A percentile compares a stretch with the other conserved stretches of the same genome.
phyloP scores from a whole-genome alignment of 106 monocot species.

The Triglochin maritima region DNA sequence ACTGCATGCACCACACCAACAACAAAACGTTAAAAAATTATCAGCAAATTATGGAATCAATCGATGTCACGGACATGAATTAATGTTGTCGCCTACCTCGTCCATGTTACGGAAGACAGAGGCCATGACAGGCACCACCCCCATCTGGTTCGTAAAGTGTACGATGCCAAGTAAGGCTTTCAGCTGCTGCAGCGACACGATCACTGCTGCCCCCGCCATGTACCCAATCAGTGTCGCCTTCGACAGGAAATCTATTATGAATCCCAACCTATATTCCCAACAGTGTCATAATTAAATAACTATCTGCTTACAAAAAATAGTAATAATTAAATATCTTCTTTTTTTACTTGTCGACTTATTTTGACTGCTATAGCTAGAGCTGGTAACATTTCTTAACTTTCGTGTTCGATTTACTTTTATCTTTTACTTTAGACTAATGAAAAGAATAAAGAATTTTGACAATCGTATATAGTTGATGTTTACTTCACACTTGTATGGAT shows the following conservation, averaged over 20 bases:
- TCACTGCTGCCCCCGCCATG: constrained; percentile 91
- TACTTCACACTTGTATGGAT: too few relatives aligned
- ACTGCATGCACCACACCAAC: constrained; percentile 29
- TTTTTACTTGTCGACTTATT: too few relatives aligned
- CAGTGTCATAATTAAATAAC: background rate
- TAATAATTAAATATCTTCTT: too few relatives aligned
- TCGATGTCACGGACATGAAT: background rate
- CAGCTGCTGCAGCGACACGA: constrained; percentile 88
- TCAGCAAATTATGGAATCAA: background rate
- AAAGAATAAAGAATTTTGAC: too few relatives aligned
- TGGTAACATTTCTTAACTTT: too few relatives aligned
- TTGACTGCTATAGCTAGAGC: too few relatives aligned
- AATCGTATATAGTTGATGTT: too few relatives aligned
- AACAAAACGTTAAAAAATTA: background rate
- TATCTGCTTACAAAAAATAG: background rate
- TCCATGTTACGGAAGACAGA: constrained; percentile 59
- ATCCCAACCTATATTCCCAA: constrained; percentile 40
- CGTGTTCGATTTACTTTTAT: too few relatives aligned
- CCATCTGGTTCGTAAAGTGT: constrained; percentile 84
- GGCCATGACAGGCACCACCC: constrained; percentile 53
- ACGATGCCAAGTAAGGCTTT: constrained; percentile 68
- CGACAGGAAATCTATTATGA: constrained; percentile 80
- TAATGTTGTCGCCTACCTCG: constrained; percentile 29
- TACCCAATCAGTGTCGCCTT: constrained; percentile 78
- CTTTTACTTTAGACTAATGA: too few relatives aligned